Percentiles rank a stretch among this genome's conserved stretches.
Conservation (phyloP, 2,329 filamentous ascomycete genomes). For the Thielaviopsis euricoi region DNA sequence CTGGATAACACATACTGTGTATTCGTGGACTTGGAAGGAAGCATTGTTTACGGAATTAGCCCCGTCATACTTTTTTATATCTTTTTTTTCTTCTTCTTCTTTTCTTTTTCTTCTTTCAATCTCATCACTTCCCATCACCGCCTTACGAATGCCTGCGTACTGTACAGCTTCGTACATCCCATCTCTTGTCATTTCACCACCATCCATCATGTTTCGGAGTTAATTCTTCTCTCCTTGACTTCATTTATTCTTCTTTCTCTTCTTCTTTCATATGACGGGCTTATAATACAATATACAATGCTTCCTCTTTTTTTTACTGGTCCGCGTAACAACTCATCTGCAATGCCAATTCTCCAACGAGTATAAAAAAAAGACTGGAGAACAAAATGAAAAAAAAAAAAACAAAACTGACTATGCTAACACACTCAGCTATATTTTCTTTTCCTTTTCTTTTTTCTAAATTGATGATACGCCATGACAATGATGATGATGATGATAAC, state of each 20-base stretch:
- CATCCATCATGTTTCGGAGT: not conserved
- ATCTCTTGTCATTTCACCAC: no score
- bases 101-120: no score
- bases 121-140: no score
- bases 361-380: not conserved
- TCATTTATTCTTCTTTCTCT: not conserved
- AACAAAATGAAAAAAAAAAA: not conserved
- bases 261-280: not conserved
- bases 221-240: not conserved
- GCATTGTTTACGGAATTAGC: not conserved
- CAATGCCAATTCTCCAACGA: no score
- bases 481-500: not conserved
- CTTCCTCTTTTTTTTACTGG: not conserved
- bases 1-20: no score
- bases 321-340: not conserved
- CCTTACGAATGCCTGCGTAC: no score
- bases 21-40: not conserved
- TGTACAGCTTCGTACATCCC: no score
- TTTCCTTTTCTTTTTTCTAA: not conserved
- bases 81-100: no score
- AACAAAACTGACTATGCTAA: no score
- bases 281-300: not conserved
- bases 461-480: not conserved
- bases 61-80: not conserved
- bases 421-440: not conserved